Percentiles rank a stretch among this genome's conserved stretches.
phyloP scores from a whole-genome alignment of 495 filamentous ascomycete genomes.

The Neohortaea acidophila region DNA sequence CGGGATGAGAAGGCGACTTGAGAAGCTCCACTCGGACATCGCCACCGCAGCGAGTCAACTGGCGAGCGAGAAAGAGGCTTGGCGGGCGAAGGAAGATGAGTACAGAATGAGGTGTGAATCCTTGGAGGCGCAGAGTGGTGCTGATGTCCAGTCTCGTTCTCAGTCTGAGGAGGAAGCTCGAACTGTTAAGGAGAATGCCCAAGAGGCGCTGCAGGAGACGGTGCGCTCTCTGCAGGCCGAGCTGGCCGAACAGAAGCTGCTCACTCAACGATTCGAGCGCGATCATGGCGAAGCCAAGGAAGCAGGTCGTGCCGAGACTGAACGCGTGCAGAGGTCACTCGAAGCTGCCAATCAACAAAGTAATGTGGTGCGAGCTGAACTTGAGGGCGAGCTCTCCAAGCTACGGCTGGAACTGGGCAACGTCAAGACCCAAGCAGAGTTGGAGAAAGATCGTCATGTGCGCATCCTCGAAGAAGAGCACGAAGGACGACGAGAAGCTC shows the following conservation, averaged over 20 bases:
- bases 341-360: slow-evolving; percentile 69
- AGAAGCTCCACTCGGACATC: slow-evolving; percentile 74
- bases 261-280: slow-evolving; percentile 55
- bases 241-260: slow-evolving; percentile 45
- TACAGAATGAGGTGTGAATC: slow-evolving; percentile 41
- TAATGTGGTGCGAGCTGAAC: slow-evolving; percentile 59
- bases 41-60: slow-evolving; percentile 57
- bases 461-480: slow-evolving; percentile 61
- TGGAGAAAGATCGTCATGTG: slow-evolving; percentile 54
- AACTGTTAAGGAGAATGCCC: slow-evolving; percentile 29
- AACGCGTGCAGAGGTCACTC: slow-evolving; percentile 61
- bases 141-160: slow-evolving; percentile 61
- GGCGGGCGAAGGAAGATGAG: slow-evolving; percentile 60
- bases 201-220: slow-evolving; percentile 46
- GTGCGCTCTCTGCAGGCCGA: slow-evolving; percentile 51
- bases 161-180: slow-evolving; percentile 66
- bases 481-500: slow-evolving; percentile 35
- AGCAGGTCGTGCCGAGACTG: slow-evolving; percentile 56
- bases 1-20: slow-evolving; percentile 62
- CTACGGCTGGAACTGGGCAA: slow-evolving; percentile 57
- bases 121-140: slow-evolving; percentile 20
- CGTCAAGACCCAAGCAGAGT: slow-evolving; percentile 56
- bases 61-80: slow-evolving; percentile 60
- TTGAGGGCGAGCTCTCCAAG: slow-evolving; percentile 55
- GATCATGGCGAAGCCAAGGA: slow-evolving; percentile 74